Evolutionary conservation across 352 stramenopile species (phyloP), one percentile per base, ranked within the genome.

Genomic region (Phytophthora aleatoria): DNA sequence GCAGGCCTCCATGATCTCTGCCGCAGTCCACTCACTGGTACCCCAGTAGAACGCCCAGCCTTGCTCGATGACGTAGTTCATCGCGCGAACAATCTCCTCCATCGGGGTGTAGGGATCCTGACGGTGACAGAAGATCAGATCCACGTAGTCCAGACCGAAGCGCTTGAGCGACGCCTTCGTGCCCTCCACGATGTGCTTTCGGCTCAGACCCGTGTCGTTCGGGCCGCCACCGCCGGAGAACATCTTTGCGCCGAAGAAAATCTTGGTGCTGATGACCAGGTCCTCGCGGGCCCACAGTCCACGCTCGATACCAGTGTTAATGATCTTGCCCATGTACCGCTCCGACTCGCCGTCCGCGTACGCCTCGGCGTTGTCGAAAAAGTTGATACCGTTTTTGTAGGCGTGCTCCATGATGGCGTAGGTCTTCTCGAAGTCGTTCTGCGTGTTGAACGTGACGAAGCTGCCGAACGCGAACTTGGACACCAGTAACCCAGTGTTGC

Each of bases 21-120:
- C 61, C 12, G 74, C 69, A 20, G 36, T 84, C 85, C 85, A 93
- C 59, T 93, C 85, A 57, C 74, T 88, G 33, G 85, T 91, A 6
- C 83, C 84, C 84, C 84, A 92, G 65, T 83, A 81, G 30, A 83
- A 81, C n/a, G 80, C 80, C 64, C 75, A 86, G 41, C 81, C 83
- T 55, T 79, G 66, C 31, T 83, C 61, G 16, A 93, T 81, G 4
- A 93, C 44, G 51, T 83, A 81, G 62, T 78, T 89, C 79, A 93
- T 91, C n/a, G 79, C 78, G 15, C 79, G 79, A 15, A 36, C 31
- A 20, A 68, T 86, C 57, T 91, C 85, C 62, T 90, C 81, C 50
- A 90, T 90, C 1, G 83, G 78, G 1, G 74, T 88, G 48, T 64
- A 68, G 11, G 81, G 76, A 39, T 92, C 83, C 42, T 82, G 73